Base-by-base conservation (phyloP, 768 basidiomycete species). In the Phylloporus sp. region DNA sequence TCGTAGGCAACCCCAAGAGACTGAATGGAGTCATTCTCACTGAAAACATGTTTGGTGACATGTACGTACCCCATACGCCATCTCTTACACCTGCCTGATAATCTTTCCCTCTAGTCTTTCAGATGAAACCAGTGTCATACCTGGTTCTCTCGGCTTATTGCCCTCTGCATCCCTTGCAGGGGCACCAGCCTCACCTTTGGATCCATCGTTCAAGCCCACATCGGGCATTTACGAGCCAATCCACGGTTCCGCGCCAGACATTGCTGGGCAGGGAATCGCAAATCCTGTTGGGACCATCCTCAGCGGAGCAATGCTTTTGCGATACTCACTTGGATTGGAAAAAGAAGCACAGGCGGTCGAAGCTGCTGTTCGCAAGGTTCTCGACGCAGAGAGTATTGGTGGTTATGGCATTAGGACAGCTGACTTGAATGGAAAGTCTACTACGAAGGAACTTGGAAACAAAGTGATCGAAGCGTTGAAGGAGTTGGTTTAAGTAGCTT, bases 151-250 rank as follows among this genome's bases (percentile, higher is more conserved):
- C 10, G 97, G 97, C 45, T 80, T 99, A 20, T 77, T 98, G 13
- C 95, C 97, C 13, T 98, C 97, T 12, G 97, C 97, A 27, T 97
- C 95, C 13, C 82, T 99, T 9, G 91, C 95, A 2, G 94, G 92
- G 40, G 90, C 91, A 22, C 94, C 84, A 2, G 85, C 81, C 2
- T 63, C 76, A 6, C 77, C 72, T 13, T 72, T 64, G 4, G 65
- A 72, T 12, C 72, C 80, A 24, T 75, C 80, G 54, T 87, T 86
- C 69, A 89, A 88, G 65, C 83, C 88, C 6, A 88, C 88, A 2
- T 71, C 81, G 16, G 97, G 97, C 36, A 74, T 99, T 38, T 99
- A 99, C 76, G 97, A 99, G 72, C 97, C 97, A 45, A 97, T 97
- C 58, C 93, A 95, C 64, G 91, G 91, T 45, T 92, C 91, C 38